Evolutionary conservation across 2,329 filamentous ascomycete species (phyloP), one percentile per base, ranked within the genome.

Genomic region (Phialemoniopsis sp.): DNA sequence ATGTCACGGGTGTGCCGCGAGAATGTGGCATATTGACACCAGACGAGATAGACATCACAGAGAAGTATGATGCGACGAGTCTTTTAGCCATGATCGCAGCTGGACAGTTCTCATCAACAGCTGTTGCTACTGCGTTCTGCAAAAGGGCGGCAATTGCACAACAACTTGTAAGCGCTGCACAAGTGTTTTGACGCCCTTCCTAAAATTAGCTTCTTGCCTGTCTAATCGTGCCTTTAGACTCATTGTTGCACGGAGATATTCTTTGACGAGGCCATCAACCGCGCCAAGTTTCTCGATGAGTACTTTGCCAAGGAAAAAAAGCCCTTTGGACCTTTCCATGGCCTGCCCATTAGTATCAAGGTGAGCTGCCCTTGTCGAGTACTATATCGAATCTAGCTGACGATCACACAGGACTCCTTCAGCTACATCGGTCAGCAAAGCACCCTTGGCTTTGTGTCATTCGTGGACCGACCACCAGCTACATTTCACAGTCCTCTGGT

Each of bases 311-410:
- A 46, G n/a, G 44, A 58, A 37, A 49, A 50, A 32, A 54, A 50
- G 29, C 50, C 59, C 4, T 26, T 60, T n/a, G 63, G 62, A 1
- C 58, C 63, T 13, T 50, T 66, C 2, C 60, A 64, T 40, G 63
- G 62, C 15, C 54, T 81, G 3, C 77, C 76, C 0, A 48, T 72
- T 13, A 70, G 66, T 36, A 46, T 72, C 26, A 73, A 72, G 44
- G 69, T 26, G 21, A 26, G 21, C 21, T 26, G 21, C 21, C 21
- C 21, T 6, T 26, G 10, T 10, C 21, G 6, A 6, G 21, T 10
- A 26, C 21, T 6, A 10, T 10, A 26, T 26, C 21, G 21, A 26
- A 26, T 26, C 6, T 26, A 6, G 21, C 21, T 26, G 21, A 26
- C 21, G 21, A 26, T 26, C n/a, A 10, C 21, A 26, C 6, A 26